Conservation (phyloP, 1,284 basidiomycete genomes). For the Mycosarcoma mackinlayi region DNA sequence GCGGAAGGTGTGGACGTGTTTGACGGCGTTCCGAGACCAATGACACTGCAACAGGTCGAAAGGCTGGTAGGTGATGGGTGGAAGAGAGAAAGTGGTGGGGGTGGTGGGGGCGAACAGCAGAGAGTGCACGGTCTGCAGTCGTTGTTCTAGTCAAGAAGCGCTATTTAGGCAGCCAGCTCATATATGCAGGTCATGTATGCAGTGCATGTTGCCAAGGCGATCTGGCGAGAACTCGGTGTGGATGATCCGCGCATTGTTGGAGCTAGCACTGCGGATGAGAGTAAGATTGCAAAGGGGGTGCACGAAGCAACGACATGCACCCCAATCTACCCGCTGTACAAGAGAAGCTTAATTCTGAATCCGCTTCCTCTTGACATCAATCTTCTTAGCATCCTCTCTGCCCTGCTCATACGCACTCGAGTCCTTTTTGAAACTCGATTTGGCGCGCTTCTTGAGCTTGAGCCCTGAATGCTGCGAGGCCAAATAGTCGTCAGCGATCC, state of each 20-base stretch:
- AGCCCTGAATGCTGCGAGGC: slow-evolving; percentile 27
- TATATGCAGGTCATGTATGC: too few species aligned
- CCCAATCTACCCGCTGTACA: not conserved
- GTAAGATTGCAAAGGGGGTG: too few species aligned
- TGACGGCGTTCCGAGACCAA: not conserved
- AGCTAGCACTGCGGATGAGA: too few species aligned
- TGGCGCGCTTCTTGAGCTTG: slow-evolving; percentile 41
- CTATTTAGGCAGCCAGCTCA: too few species aligned
- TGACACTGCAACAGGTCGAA: not conserved
- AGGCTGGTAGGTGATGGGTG: not conserved
- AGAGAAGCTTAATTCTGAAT: slow-evolving; percentile 22
- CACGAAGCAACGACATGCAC: not conserved
- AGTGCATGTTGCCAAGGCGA: too few species aligned
- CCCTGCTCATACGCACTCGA: slow-evolving; percentile 43
- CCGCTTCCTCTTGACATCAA: slow-evolving; percentile 49
- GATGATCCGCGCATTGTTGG: too few species aligned
- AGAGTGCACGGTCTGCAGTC: not conserved
- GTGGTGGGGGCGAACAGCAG: not conserved
- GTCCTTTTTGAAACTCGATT: slow-evolving; percentile 31
- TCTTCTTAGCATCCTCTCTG: slow-evolving; percentile 38
- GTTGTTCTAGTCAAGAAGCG: too few species aligned
- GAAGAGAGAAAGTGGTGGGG: not conserved
- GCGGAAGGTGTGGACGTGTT: not conserved
- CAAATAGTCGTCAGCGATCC: slow-evolving; percentile 52
- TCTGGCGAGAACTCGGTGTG: too few species aligned